Evolutionary conservation across 352 stramenopile species (phyloP).

Genomic region (Phytophthora constricta): DNA sequence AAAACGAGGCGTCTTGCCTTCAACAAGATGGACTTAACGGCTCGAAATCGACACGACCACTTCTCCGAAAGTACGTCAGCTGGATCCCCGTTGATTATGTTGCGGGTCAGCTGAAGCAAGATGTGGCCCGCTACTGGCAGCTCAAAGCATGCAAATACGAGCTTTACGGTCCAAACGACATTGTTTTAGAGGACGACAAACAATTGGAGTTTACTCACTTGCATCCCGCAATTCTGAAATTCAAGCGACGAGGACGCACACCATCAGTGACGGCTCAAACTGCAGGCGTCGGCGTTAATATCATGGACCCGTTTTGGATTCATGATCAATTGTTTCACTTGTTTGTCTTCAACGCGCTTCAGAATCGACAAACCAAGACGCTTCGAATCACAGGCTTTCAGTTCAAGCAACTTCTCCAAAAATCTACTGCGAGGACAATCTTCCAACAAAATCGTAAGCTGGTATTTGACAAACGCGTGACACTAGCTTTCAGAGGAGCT

Average conservation of each 20-base stretch:
- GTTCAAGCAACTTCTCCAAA: conserved; percentile 68
- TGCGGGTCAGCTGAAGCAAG: conserved; percentile 47
- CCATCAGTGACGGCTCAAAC: not conserved
- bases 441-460: conserved; percentile 45
- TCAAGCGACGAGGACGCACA: conserved; percentile 19
- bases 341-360: conserved; percentile 65
- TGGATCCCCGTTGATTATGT: conserved; percentile 67
- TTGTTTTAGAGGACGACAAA: conserved; percentile 30
- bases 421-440: conserved; percentile 27
- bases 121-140: conserved; percentile 57
- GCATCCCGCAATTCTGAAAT: conserved; percentile 17
- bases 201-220: conserved; percentile 22
- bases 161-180: conserved; percentile 37
- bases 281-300: not conserved
- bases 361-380: conserved; percentile 52
- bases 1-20: not conserved
- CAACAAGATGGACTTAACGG: not conserved
- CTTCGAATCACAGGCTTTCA: conserved; percentile 66
- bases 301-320: conserved; percentile 55
- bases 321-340: conserved; percentile 71
- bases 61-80: conserved; percentile 23
- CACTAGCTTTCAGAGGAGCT: conserved; percentile 30
- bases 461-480: conserved; percentile 49
- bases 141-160: conserved; percentile 52
- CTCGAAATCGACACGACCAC: not conserved